Evolutionary conservation across 495 filamentous ascomycete species (phyloP), one percentile per base, ranked within the genome.

Genomic region (Talaromyces borbonicus): DNA sequence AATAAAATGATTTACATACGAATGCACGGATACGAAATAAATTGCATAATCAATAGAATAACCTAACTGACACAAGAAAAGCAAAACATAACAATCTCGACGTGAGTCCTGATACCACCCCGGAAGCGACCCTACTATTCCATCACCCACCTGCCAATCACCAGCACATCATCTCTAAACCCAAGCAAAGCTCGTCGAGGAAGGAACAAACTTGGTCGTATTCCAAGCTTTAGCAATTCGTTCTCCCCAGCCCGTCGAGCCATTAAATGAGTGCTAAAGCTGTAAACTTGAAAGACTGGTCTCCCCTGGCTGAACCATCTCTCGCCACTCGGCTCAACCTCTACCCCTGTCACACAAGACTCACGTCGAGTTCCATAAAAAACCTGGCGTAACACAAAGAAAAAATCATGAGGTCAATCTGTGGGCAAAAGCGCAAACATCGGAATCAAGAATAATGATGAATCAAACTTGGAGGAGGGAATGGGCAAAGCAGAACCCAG

Each of bases 91-190:
- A 58, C 52, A 58, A 52, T 56, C 61, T 62, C 56, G 68, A 69
- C 66, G 63, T 56, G 65, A 56, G 56, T 23, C 35, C 35, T 16
- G 11, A 38, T 38, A 72, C 68, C 67, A 66, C 68, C 68, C 68
- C 68, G 66, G 68, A 69, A 68, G 68, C 68, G 67, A 68, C 67
- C 68, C 68, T 71, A 69, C 48, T 58, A 64, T 69, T 69, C 68
- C 68, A 55, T 69, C 68, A 66, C 67, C 68, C n/a, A n/a, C n/a
- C n/a, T n/a, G n/a, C n/a, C n/a, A n/a, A 68, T 22, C 19, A 44
- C 30, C 52, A 69, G 61, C 67, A 37, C 30, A 11, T 20, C 19
- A 12, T 12, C 22, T n/a, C 3, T 38, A 18, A 22, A 16, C 19
- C 14, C 32, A 16, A 36, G n/a, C n/a, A n/a, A n/a, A n/a, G n/a